Evolutionary conservation across 2,329 filamentous ascomycete genomes (phyloP), one percentile per base, ranked within the genome.

Genomic region (Venturia nashicola): DNA sequence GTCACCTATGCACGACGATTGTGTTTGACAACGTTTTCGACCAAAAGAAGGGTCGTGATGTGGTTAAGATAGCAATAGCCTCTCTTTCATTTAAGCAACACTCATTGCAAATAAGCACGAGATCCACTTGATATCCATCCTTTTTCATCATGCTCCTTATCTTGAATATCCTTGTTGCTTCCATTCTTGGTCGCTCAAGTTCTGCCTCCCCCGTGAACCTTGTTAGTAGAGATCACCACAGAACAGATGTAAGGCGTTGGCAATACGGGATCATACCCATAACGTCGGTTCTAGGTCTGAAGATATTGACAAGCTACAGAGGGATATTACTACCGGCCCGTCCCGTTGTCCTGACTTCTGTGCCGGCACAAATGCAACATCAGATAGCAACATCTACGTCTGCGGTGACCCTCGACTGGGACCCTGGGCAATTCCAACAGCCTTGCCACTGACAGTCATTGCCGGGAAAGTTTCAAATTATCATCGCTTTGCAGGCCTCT

Each of bases 401-500:
- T 68, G 67, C 63, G 61, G 65, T 57, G 67, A 68, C 59, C 46
- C 69, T 74, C 68, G 66, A 65, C 63, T 77, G 1, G 76, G 76
- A 0, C 76, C 76, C 1, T 68, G 72, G 42, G 64, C 65, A 16
- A 69, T 74, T 8, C 75, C 75, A 0, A 69, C 65, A 9, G 68
- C 67, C 32, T 71, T 76, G 9, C 72, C 73, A 0, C 67, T 77
- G 11, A 71, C 69, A 16, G 67, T 70, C 20, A 66, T 76, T 1
- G 61, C 71, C 34, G 67, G 72, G 66, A 65, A 73, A 3, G 55
- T 69, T 32, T 66, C 72, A 66, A 67, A 54, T 14, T 78, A 78
- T 63, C 68, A 72, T 61, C 74, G 74, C 9, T 75, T 79, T 16
- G 78, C 75, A 6, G 70, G 71, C 1, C 67, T 77, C 6, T 77